These are phyloP conservation scores for Trametes gibbosa DNA, from an alignment of 768 basidiomycete species.

Conservation along the genomic window DNA sequence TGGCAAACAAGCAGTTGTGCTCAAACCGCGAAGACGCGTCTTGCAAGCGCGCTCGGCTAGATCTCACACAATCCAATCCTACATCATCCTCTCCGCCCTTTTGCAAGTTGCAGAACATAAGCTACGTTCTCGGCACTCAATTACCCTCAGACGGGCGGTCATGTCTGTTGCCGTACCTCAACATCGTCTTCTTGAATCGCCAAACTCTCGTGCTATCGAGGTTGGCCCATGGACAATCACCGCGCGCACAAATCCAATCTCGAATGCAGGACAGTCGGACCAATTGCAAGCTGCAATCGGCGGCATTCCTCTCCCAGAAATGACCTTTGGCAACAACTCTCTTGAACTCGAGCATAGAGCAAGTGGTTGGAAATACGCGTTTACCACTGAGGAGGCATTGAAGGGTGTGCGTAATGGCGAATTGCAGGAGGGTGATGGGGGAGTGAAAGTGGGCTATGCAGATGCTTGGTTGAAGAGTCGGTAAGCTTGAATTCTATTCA, in stretches of 20 bases:
- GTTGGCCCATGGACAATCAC: slow-evolving; percentile 69
- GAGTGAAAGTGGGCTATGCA: slow-evolving; percentile 92
- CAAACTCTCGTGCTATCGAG: slow-evolving; percentile 66
- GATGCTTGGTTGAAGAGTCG: slow-evolving; percentile 92
- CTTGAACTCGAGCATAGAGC: slow-evolving; percentile 65
- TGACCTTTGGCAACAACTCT: slow-evolving; percentile 90
- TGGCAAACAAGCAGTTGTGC: slow-evolving; percentile 2
- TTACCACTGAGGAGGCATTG: slow-evolving; percentile 69
- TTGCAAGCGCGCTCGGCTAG: not conserved
- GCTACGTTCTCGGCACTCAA: not conserved
- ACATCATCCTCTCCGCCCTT: too few relatives aligned
- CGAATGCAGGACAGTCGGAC: slow-evolving; percentile 74
- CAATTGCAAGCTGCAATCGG: slow-evolving; percentile 59
- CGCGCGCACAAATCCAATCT: slow-evolving; percentile 73
- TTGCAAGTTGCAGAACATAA: not conserved
- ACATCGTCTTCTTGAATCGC: slow-evolving; percentile 67
- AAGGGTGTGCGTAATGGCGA: slow-evolving; percentile 71
- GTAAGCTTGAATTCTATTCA: slow-evolving; percentile 38
- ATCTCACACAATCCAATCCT: not conserved
- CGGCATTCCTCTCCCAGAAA: slow-evolving; percentile 84
- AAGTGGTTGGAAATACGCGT: slow-evolving; percentile 62
- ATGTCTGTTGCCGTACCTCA: slow-evolving; percentile 52
- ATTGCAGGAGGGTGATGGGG: slow-evolving; percentile 78
- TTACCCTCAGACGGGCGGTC: slow-evolving; percentile 20
- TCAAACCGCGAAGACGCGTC: slow-evolving; percentile 23